Evolutionary conservation across 2,329 filamentous ascomycete genomes (phyloP), one percentile per base, ranked within the genome.

Genomic region (Plenodomus biglobosus): DNA sequence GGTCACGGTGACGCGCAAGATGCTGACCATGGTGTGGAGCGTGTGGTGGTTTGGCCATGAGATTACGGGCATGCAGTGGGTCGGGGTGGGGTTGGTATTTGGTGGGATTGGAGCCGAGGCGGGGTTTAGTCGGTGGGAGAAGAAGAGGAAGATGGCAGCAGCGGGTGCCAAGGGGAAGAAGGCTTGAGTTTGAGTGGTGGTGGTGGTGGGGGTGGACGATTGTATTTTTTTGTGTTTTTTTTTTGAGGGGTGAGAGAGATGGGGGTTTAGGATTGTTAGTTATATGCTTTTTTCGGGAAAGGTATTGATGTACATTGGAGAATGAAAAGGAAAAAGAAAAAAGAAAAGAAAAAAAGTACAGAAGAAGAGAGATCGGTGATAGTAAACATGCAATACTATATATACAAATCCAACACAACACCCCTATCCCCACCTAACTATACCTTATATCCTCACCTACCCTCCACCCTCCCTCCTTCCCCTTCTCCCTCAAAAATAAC

Each of bases 11-110:
- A 99, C 94, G 38, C 83, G 94, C 67, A 99, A 99, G 78, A 99
- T 99, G 94, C 83, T 97, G 71, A 97, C 92, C 59, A 99, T 99
- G 94, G 90, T 97, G 50, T 80, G 97, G 42, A 96, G 90, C 44
- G 94, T 99, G 21, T 78, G 97, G 52, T 91, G 90, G 75, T 99
- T 97, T 70, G 94, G 94, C 21, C 94, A 99, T 73, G 83, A 82
- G 55, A 80, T 99, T 40, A 88, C 84, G 21, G 75, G 78, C n/a
- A 95, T 92, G 81, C 94, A 99, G 76, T 96, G 92, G 89, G 76
- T 95, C 6, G 94, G 94, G 55, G 92, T 99, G 24, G 86, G 83
- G 0, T 78, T 99, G 49, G 94, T 99, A 8, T 99, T 99, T 76
- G 91, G 92, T 20, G 94, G 92, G 42, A 92, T 99, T 67, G 94